Conservation (phyloP, 2,329 filamentous ascomycete genomes). For the Colletotrichum shisoi region DNA sequence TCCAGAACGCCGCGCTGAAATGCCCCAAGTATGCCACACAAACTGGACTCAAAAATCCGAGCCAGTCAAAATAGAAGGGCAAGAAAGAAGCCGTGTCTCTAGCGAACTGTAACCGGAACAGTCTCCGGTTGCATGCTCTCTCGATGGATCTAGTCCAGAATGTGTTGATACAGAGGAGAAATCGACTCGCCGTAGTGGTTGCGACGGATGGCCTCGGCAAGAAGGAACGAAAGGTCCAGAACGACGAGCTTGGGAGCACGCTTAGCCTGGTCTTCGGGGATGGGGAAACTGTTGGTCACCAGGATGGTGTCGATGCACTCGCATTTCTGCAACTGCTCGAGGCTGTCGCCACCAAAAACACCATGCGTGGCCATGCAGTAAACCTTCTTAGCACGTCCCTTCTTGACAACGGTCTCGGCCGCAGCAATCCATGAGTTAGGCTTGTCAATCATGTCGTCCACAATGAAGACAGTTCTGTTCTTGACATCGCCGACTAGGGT, state of each 20-base stretch:
- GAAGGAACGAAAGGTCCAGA: conserved; percentile 84
- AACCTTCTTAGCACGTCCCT: conserved; percentile 88
- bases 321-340: conserved; percentile 89
- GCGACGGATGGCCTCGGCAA: conserved; percentile 90
- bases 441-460: conserved; percentile 99
- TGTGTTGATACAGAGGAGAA: conserved; percentile 72
- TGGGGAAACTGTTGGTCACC: conserved; percentile 97
- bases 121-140: conserved; percentile 42
- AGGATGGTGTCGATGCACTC: conserved; percentile 93
- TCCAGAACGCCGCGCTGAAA: conserved; percentile 49
- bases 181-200: conserved; percentile 96
- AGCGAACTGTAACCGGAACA: conserved; percentile 36
- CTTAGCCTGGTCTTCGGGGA: conserved; percentile 74
- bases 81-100: conserved; percentile 24
- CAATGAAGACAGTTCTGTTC: conserved; percentile 86
- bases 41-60: conserved; percentile 21
- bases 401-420: conserved; percentile 94
- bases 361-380: conserved; percentile 98
- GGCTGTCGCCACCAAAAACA: conserved; percentile 86
- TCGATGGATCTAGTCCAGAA: conserved; percentile 56
- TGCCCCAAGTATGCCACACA: conserved; percentile 36
- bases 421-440: conserved; percentile 96
- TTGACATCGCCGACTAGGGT: conserved; percentile 96
- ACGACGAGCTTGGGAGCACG: conserved; percentile 84
- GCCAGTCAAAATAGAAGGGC: conserved; percentile 20